A percentile compares a stretch with the other conserved stretches of the same genome.
These are phyloP conservation scores for Scytalidium sp. DNA, from an alignment of 2,329 filamentous ascomycete species.

Conservation along the genomic window DNA sequence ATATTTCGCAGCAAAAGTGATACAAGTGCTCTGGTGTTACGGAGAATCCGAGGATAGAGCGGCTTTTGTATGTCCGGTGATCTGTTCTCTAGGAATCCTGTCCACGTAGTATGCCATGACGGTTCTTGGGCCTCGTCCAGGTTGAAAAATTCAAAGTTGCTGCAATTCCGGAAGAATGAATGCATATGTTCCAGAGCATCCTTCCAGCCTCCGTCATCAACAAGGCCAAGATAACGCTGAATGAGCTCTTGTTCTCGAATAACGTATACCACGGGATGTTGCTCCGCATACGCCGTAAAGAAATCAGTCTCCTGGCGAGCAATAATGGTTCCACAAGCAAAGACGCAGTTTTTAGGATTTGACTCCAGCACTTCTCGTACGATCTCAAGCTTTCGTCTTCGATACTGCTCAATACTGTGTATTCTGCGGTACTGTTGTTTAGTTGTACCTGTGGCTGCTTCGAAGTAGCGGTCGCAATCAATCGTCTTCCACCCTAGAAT, in stretches of 20 bases:
- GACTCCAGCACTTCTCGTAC: conserved; percentile 53
- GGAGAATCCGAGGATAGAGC: background rate
- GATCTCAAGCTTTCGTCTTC: conserved; percentile 56
- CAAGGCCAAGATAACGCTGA: background rate
- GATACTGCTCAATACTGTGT: conserved; percentile 48
- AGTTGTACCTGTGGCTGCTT: conserved; percentile 50
- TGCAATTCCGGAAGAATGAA: background rate
- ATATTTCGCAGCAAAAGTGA: background rate
- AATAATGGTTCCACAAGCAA: conserved; percentile 54
- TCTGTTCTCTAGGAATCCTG: background rate
- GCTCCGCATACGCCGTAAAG: background rate
- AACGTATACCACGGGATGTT: background rate
- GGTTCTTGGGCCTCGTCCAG: background rate
- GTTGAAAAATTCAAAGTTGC: conserved; percentile 73
- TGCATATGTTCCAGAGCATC: background rate
- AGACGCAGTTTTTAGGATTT: conserved; percentile 56
- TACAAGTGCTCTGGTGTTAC: background rate
- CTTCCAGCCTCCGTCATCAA: background rate
- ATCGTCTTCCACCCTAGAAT: conserved; percentile 63
- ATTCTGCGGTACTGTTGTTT: background rate
- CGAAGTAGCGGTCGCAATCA: conserved; percentile 64
- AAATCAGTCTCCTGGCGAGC: background rate
- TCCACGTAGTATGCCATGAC: background rate
- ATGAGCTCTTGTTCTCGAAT: background rate
- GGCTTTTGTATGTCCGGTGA: background rate